Evolutionary conservation across 257 asterid genomes (phyloP).

Genomic region (Anisodus tanguticus): DNA sequence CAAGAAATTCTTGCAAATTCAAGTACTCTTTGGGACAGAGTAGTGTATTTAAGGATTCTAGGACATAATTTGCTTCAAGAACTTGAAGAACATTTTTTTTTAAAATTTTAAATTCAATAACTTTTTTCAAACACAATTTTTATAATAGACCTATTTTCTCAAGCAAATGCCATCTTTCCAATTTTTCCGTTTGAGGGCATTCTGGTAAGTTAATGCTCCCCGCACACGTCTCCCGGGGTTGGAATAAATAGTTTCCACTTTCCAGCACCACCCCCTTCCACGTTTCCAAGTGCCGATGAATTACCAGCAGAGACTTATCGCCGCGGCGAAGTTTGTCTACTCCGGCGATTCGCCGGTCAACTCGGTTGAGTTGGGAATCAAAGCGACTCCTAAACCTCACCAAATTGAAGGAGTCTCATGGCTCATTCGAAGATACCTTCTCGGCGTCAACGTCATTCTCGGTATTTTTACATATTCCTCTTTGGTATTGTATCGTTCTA

Average conservation of each 20-base stretch:
- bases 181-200: neutral
- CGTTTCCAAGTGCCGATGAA: constrained; percentile 49
- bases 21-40: too few relatives aligned
- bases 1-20: too few relatives aligned
- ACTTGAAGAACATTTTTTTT: too few relatives aligned
- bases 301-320: constrained; percentile 65
- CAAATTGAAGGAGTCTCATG: constrained; percentile 86
- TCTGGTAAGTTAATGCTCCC: neutral
- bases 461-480: constrained; percentile 44
- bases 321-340: constrained; percentile 76
- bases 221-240: constrained; percentile 24
- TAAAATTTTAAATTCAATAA: too few relatives aligned
- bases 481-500: neutral
- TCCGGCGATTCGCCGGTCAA: constrained; percentile 48
- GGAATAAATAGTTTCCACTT: constrained; percentile 19
- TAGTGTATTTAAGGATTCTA: too few relatives aligned
- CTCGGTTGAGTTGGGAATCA: constrained; percentile 52
- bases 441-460: constrained; percentile 89
- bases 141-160: too few relatives aligned
- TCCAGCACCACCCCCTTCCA: constrained; percentile 21
- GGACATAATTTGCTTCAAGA: too few relatives aligned
- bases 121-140: too few relatives aligned
- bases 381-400: constrained; percentile 80
- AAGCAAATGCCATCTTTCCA: too few relatives aligned
- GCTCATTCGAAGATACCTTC: constrained; percentile 78